Percentiles rank a stretch among this genome's conserved stretches.
phyloP scores from a whole-genome alignment of 805 yeast genomes.

The Saturnispora galanensis region DNA sequence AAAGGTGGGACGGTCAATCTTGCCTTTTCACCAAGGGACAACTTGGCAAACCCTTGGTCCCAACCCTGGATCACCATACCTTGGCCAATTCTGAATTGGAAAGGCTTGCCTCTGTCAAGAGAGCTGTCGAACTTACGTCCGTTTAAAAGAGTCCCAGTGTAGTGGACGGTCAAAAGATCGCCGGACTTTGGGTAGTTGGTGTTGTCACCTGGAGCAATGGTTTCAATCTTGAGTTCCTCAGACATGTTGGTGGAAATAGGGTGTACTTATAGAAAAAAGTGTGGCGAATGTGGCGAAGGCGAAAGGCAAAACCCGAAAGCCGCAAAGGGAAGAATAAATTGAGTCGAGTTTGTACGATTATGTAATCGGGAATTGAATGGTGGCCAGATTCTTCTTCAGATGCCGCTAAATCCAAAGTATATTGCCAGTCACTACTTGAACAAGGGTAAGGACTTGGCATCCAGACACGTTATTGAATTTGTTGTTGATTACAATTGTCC shows the following conservation, averaged over 20 bases:
- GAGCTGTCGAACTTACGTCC: slow-evolving; percentile 96
- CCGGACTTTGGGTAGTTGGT: slow-evolving; percentile 78
- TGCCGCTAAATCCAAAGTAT: slow-evolving; percentile 15
- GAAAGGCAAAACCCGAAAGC: too few relatives aligned
- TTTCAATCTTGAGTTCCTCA: slow-evolving; percentile 26
- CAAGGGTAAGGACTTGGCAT: neutral
- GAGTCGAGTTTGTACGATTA: too few relatives aligned
- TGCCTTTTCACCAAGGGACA: slow-evolving; percentile 90
- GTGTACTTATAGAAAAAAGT: neutral
- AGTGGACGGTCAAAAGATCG: slow-evolving; percentile 87
- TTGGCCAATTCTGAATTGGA: slow-evolving; percentile 88
- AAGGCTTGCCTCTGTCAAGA: slow-evolving; percentile 89
- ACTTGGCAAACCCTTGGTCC: slow-evolving; percentile 90
- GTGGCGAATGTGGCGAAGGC: neutral
- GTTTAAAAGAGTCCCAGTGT: slow-evolving; percentile 89
- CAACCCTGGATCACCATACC: slow-evolving; percentile 96
- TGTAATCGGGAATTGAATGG: too few relatives aligned
- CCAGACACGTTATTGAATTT: slow-evolving; percentile 38
- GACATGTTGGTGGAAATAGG: slow-evolving; percentile 1
- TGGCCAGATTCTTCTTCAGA: neutral
- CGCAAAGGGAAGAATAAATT: too few relatives aligned
- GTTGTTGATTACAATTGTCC: slow-evolving; percentile 75
- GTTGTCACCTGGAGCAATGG: slow-evolving; percentile 56
- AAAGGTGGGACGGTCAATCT: slow-evolving; percentile 85
- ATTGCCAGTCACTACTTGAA: slow-evolving; percentile 17